Conservation (phyloP, 257 asterid genomes). For the Echites panduratus region DNA sequence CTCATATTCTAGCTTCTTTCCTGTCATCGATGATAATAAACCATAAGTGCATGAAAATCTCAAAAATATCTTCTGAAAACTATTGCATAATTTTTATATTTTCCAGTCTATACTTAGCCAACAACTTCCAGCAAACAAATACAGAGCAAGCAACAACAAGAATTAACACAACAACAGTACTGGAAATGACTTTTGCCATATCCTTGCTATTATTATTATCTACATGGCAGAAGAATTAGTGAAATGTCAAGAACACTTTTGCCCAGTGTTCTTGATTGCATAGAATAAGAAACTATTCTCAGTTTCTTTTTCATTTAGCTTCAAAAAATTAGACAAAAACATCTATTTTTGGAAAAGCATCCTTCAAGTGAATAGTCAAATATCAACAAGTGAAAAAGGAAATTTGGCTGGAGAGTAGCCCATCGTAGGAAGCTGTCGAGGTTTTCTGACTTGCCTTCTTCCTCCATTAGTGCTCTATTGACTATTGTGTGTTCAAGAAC, state of each 20-base stretch:
- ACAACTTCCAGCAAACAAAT: slow-evolving; percentile 35
- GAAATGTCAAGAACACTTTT: background rate
- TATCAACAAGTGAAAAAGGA: too few species aligned
- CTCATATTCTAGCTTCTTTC: slow-evolving; percentile 2
- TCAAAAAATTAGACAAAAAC: too few species aligned
- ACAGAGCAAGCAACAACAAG: slow-evolving; percentile 10
- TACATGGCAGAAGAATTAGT: slow-evolving; percentile 20
- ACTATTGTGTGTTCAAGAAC: too few species aligned
- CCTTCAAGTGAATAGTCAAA: too few species aligned
- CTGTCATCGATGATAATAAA: background rate
- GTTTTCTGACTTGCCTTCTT: too few species aligned
- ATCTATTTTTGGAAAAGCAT: background rate
- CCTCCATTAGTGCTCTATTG: too few species aligned
- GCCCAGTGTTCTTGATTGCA: background rate
- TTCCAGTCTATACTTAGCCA: slow-evolving; percentile 39
- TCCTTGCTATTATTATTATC: slow-evolving; percentile 22
- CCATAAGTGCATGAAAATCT: background rate
- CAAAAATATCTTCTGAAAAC: background rate
- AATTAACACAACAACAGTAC: slow-evolving; percentile 20
- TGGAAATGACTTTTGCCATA: slow-evolving; percentile 20
- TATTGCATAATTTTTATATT: background rate
- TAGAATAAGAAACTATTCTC: background rate
- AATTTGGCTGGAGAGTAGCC: background rate
- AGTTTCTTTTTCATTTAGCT: too few species aligned
- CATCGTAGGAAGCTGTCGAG: too few species aligned